phyloP scores from a whole-genome alignment of 2,329 filamentous ascomycete species.

The Lizonia empirigonia region DNA sequence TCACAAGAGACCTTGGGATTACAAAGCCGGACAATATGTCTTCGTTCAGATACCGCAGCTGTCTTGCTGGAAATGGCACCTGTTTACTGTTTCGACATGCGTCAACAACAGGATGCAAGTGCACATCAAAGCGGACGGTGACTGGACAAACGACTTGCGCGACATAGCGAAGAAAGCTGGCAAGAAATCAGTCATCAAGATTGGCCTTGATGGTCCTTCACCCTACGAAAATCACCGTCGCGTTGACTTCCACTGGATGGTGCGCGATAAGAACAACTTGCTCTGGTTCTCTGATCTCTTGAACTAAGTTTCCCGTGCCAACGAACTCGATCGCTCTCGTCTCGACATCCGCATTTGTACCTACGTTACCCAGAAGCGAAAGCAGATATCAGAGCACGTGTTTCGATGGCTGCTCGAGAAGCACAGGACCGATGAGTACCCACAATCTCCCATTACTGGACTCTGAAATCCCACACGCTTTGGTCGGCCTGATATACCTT shows the following conservation, averaged over 20 bases:
- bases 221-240: constrained; percentile 53
- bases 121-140: constrained; percentile 64
- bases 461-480: constrained; percentile 61
- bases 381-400: constrained; percentile 59
- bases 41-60: constrained; percentile 61
- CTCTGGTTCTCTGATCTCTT: constrained; percentile 64
- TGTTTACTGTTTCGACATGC: constrained; percentile 64
- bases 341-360: constrained; percentile 63
- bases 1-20: constrained; percentile 57
- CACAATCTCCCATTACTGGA: constrained; percentile 60
- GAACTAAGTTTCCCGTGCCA: constrained; percentile 51
- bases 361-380: constrained; percentile 62
- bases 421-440: constrained; percentile 59
- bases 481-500: constrained; percentile 60
- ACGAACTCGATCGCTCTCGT: constrained; percentile 40
- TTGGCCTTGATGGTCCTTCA: constrained; percentile 59
- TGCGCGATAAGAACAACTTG: constrained; percentile 62
- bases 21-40: constrained; percentile 63
- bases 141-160: constrained; percentile 60
- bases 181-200: constrained; percentile 50
- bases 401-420: constrained; percentile 63
- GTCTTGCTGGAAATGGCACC: constrained; percentile 64
- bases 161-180: constrained; percentile 48
- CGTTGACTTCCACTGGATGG: constrained; percentile 66
- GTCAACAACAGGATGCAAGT: constrained; percentile 59